phyloP scores from a whole-genome alignment of 1,139 yeast species.

The Tardiomyces depauwii region DNA sequence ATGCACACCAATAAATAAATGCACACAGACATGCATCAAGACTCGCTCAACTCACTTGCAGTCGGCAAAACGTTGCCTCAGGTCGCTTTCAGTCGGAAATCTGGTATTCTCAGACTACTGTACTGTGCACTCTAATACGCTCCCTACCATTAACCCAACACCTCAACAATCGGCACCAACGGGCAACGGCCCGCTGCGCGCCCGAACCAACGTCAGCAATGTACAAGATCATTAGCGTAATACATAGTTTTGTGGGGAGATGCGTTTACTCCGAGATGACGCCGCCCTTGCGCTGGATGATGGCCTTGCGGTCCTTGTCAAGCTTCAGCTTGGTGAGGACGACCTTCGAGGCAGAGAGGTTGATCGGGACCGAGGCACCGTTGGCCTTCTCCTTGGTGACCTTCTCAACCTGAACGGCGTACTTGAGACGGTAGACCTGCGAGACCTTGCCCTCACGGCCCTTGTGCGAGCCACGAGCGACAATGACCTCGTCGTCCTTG shows the following conservation, averaged over 20 bases:
- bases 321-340: constrained; percentile 97
- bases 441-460: constrained; percentile 99
- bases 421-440: constrained; percentile 98
- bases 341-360: constrained; percentile 98
- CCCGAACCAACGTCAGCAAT: not conserved
- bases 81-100: too few species aligned
- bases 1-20: not conserved
- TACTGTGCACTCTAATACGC: too few species aligned
- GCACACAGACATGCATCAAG: too few species aligned
- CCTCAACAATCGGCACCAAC: too few species aligned
- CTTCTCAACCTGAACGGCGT: constrained; percentile 93
- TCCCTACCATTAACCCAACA: too few species aligned
- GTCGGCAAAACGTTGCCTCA: too few species aligned
- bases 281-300: constrained; percentile 92
- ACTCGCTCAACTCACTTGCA: too few species aligned
- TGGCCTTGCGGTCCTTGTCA: constrained; percentile 98
- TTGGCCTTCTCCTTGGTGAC: constrained; percentile 95
- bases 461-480: constrained; percentile 98
- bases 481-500: constrained; percentile 92
- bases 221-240: not conserved
- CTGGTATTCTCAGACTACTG: too few species aligned
- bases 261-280: constrained; percentile 47
- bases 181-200: too few species aligned
- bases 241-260: not conserved
- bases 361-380: constrained; percentile 97